phyloP scores from a whole-genome alignment of 495 filamentous ascomycete genomes.

The Aspergillus coremiiformis region DNA sequence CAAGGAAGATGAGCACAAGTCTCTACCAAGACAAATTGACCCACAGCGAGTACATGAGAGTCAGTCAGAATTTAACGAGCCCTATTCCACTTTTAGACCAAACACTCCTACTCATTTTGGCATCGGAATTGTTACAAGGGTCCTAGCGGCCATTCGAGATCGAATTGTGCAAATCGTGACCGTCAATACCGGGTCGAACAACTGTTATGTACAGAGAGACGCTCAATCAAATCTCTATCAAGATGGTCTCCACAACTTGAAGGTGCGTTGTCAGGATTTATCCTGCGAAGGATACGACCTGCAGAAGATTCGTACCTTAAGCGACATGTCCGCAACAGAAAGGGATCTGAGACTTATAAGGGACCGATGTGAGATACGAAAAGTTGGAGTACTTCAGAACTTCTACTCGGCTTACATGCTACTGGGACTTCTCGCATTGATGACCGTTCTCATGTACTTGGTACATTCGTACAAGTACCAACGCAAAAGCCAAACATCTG shows the following conservation, averaged over 20 bases:
- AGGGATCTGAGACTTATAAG: background rate
- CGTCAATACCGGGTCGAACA: background rate
- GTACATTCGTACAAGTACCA: background rate
- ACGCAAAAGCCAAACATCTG: background rate
- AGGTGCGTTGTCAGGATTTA: background rate
- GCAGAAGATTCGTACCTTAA: background rate
- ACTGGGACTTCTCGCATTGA: background rate
- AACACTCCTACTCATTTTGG: background rate
- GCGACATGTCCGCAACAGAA: background rate
- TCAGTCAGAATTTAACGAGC: background rate
- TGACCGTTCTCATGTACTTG: slow-evolving; percentile 1
- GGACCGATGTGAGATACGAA: background rate
- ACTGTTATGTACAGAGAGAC: background rate
- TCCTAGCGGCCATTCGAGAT: background rate
- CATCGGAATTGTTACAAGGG: background rate
- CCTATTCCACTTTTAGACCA: background rate
- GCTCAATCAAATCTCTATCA: background rate
- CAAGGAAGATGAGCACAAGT: background rate
- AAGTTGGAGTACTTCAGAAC: background rate
- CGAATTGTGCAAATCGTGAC: background rate
- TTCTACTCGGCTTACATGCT: slow-evolving; percentile 2
- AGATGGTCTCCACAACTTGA: background rate
- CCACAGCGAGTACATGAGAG: too few species aligned
- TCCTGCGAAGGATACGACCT: background rate
- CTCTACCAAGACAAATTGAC: too few species aligned